phyloP scores from a whole-genome alignment of 345 rosid genomes.

The Salix arbutifolia region DNA sequence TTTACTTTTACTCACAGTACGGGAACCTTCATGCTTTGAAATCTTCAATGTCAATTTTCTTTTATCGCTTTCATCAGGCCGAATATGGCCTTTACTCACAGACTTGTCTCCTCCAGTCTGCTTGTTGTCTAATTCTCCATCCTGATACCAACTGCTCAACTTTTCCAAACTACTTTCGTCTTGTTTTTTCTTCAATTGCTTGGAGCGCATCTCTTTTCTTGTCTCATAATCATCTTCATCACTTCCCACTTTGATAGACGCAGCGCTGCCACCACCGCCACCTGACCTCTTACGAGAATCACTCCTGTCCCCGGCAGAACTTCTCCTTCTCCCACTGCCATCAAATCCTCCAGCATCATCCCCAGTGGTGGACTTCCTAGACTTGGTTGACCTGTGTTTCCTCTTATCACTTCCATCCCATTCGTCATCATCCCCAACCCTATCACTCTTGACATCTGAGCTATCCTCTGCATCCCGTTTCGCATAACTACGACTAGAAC shows the following conservation, averaged over 20 bases:
- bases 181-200: conserved; percentile 66
- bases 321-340: conserved; percentile 48
- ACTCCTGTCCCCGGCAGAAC: conserved; percentile 50
- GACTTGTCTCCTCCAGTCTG: conserved; percentile 64
- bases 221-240: conserved; percentile 67
- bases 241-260: conserved; percentile 42
- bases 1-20: conserved; percentile 55
- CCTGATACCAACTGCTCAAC: conserved; percentile 86
- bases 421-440: conserved; percentile 52
- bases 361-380: conserved; percentile 49
- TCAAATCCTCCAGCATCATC: conserved; percentile 56
- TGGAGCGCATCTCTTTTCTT: conserved; percentile 44
- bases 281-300: conserved; percentile 61
- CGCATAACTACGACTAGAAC: conserved; percentile 29
- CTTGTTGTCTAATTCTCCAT: conserved; percentile 68
- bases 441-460: conserved; percentile 40
- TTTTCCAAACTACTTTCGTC: conserved; percentile 92
- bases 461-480: conserved; percentile 47
- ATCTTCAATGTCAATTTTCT: conserved; percentile 50
- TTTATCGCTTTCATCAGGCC: conserved; percentile 52
- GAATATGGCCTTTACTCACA: conserved; percentile 42
- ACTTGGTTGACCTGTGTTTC: conserved; percentile 60
- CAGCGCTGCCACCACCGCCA: conserved; percentile 29
- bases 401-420: conserved; percentile 55
- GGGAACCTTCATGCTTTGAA: conserved; percentile 54